phyloP scores from a whole-genome alignment of 371 early-diverging fungal species.

The Nosema muscidifuracis region DNA sequence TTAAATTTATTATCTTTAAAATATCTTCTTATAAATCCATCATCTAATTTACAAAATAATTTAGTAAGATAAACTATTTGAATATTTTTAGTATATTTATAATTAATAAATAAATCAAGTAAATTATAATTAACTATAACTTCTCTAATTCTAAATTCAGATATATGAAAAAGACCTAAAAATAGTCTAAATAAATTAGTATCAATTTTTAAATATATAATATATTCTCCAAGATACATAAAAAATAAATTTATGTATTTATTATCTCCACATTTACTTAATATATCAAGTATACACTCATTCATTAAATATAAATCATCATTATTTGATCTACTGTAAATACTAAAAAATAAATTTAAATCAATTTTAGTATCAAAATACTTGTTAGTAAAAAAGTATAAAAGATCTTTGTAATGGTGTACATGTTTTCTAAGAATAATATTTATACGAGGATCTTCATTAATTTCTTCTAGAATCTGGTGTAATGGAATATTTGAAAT shows the following conservation, averaged over 20 bases:
- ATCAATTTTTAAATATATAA: neutral
- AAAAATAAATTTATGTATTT: constrained; percentile 1
- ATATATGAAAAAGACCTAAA: neutral
- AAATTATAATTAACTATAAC: neutral
- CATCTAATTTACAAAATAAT: too few relatives aligned
- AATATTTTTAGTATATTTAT: too few relatives aligned
- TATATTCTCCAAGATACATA: neutral
- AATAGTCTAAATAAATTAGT: neutral
- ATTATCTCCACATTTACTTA: neutral
- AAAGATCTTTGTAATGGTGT: too few relatives aligned
- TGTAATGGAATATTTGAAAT: too few relatives aligned
- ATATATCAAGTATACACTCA: neutral
- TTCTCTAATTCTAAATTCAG: neutral
- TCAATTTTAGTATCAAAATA: neutral
- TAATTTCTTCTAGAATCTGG: too few relatives aligned
- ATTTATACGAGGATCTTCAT: too few relatives aligned
- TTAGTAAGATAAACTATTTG: too few relatives aligned
- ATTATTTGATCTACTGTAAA: neutral
- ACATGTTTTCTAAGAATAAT: too few relatives aligned
- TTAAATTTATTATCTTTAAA: too few relatives aligned
- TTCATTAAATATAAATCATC: neutral
- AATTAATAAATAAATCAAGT: too few relatives aligned
- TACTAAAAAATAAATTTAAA: neutral
- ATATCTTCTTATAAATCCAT: too few relatives aligned
- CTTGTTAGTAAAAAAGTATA: too few relatives aligned